phyloP scores from a whole-genome alignment of 768 basidiomycete genomes.

The Rhodotorula kratochvilovae region DNA sequence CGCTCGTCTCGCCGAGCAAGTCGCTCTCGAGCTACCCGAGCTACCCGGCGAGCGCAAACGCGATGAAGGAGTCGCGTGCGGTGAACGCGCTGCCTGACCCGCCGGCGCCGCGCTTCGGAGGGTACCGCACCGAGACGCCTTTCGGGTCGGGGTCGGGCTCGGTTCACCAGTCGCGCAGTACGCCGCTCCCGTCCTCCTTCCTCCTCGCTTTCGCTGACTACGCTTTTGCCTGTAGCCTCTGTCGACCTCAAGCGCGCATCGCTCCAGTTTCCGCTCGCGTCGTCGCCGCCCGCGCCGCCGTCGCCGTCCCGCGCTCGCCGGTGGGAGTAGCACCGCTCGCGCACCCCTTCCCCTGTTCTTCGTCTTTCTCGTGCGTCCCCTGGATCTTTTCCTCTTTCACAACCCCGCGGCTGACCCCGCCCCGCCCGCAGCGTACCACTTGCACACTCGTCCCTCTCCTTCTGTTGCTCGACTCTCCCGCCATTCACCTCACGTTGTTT shows the following conservation, averaged over 20 bases:
- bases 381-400: not conserved
- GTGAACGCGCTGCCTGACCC: not conserved
- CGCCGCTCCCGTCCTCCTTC: not conserved
- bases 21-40: conserved; percentile 1
- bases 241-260: conserved; percentile 32
- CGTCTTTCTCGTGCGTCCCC: not conserved
- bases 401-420: not conserved
- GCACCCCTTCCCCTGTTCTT: not conserved
- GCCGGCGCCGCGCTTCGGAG: not conserved
- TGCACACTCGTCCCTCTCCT: too few relatives aligned
- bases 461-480: too few relatives aligned
- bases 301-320: not conserved
- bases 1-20: conserved; percentile 6
- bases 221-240: not conserved
- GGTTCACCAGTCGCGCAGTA: conserved; percentile 24
- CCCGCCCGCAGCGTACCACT: not conserved
- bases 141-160: conserved; percentile 26
- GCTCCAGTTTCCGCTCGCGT: conserved; percentile 10
- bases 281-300: not conserved
- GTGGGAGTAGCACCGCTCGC: not conserved
- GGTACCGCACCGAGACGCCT: conserved; percentile 4
- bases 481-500: too few relatives aligned
- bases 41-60: conserved; percentile 22
- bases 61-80: not conserved
- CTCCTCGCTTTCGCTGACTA: too few relatives aligned